Percentiles rank a stretch among this genome's conserved stretches.
phyloP scores from a whole-genome alignment of 768 basidiomycete genomes.

The Xanthoconium purpureum region DNA sequence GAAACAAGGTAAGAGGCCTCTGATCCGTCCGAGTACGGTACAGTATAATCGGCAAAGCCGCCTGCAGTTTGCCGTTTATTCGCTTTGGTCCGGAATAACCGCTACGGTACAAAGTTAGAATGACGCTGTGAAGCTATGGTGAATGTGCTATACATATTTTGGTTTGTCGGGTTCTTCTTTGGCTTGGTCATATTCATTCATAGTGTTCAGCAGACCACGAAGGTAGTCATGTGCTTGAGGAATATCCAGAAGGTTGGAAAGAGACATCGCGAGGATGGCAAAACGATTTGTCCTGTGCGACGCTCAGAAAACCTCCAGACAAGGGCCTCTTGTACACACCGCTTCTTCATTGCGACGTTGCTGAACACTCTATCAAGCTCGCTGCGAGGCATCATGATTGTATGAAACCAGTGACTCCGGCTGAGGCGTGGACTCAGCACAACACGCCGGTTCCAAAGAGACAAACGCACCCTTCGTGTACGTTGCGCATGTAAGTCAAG shows the following conservation, averaged over 20 bases:
- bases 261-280: conserved; percentile 81
- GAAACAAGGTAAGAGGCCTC: conserved; percentile 70
- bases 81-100: conserved; percentile 58
- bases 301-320: not conserved
- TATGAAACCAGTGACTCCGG: conserved; percentile 85
- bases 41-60: conserved; percentile 56
- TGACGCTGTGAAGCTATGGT: not conserved
- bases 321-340: conserved; percentile 42
- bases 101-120: conserved; percentile 32
- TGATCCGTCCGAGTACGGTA: conserved; percentile 54
- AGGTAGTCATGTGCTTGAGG: conserved; percentile 78
- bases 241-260: conserved; percentile 79
- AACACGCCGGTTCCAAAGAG: not conserved
- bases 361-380: conserved; percentile 77
- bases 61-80: conserved; percentile 51
- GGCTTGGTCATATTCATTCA: conserved; percentile 75
- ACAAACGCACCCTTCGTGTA: conserved; percentile 75
- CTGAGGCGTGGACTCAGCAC: conserved; percentile 35
- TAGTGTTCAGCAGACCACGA: conserved; percentile 64
- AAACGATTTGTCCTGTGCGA: conserved; percentile 70
- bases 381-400: conserved; percentile 68
- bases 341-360: conserved; percentile 73
- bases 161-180: conserved; percentile 53
- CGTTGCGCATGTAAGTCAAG: conserved; percentile 78
- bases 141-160: conserved; percentile 54